Percentiles rank a stretch among this genome's conserved stretches.
phyloP scores from a whole-genome alignment of 192 early-diverging fungal species.

The Coemansia sp. region DNA sequence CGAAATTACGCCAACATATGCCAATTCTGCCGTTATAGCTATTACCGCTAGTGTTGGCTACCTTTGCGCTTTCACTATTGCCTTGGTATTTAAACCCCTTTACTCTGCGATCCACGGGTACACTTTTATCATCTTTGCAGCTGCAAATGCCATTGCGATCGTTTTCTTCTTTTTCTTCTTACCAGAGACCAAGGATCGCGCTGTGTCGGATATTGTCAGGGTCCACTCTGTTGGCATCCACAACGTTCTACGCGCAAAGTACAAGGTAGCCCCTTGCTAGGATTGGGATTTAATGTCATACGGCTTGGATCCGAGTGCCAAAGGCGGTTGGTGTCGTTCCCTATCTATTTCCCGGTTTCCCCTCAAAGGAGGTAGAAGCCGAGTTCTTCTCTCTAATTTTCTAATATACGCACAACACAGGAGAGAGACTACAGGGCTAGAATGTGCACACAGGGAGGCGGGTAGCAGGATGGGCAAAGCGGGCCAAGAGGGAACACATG shows the following conservation, averaged over 20 bases:
- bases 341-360: too few relatives aligned
- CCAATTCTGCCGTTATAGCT: conserved; percentile 63
- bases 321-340: too few relatives aligned
- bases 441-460: too few relatives aligned
- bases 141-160: conserved; percentile 59
- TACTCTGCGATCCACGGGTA: conserved; percentile 38
- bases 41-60: conserved; percentile 72
- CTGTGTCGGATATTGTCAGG: conserved; percentile 57
- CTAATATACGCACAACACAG: too few relatives aligned
- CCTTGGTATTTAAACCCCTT: conserved; percentile 57
- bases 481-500: too few relatives aligned
- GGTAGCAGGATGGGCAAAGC: too few relatives aligned
- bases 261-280: background rate
- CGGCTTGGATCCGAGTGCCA: too few relatives aligned
- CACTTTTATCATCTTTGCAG: conserved; percentile 67
- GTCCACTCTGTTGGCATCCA: conserved; percentile 46
- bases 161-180: conserved; percentile 63
- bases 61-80: conserved; percentile 55
- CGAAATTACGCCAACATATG: conserved; percentile 75
- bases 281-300: too few relatives aligned
- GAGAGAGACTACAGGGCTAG: too few relatives aligned
- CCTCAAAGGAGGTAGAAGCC: too few relatives aligned
- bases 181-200: conserved; percentile 78
- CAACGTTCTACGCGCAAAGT: conserved; percentile 25
- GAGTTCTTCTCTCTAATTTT: too few relatives aligned